Evolutionary conservation across 78 protist species (phyloP).

Genomic region (Reticulomyxa filosa): DNA sequence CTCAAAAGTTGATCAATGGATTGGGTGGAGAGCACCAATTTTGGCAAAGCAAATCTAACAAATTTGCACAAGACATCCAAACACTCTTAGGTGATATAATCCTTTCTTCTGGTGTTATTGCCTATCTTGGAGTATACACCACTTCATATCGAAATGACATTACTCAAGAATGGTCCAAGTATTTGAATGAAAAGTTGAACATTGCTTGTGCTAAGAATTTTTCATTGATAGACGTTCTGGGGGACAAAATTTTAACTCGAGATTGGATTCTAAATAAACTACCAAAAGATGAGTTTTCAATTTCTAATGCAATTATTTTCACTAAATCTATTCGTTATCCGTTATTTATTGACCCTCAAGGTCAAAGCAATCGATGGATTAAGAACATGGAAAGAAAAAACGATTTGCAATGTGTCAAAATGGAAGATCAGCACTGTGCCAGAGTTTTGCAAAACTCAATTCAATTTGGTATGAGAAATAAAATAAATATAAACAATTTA

Average conservation of each 20-base stretch:
- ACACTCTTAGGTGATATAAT: constrained; percentile 14
- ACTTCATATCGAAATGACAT: constrained; percentile 18
- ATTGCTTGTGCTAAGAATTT: constrained; percentile 17
- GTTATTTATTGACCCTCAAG: constrained; percentile 60
- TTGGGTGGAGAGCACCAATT: constrained; percentile 48
- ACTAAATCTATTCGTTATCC: constrained; percentile 38
- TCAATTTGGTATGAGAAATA: constrained; percentile 30
- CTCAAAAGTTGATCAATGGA: constrained; percentile 46
- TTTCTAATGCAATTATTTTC: constrained; percentile 41
- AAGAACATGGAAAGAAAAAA: constrained; percentile 18
- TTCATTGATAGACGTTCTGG: constrained; percentile 18
- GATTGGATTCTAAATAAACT: constrained; percentile 39
- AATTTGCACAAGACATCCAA: no score
- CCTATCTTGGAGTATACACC: constrained; percentile 67
- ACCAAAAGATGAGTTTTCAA: constrained; percentile 25
- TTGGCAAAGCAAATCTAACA: constrained; percentile 48
- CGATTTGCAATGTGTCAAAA: constrained; percentile 16
- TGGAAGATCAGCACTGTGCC: constrained; percentile 21
- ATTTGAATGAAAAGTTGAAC: not conserved
- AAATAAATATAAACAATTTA: no score
- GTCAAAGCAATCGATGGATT: constrained; percentile 60
- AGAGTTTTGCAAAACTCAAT: constrained; percentile 24
- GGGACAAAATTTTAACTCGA: constrained; percentile 33
- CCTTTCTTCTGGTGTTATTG: constrained; percentile 35
- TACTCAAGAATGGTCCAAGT: constrained; percentile 4